Base-by-base conservation (phyloP, 2,329 filamentous ascomycete species). In the Penicillium thymicola region DNA sequence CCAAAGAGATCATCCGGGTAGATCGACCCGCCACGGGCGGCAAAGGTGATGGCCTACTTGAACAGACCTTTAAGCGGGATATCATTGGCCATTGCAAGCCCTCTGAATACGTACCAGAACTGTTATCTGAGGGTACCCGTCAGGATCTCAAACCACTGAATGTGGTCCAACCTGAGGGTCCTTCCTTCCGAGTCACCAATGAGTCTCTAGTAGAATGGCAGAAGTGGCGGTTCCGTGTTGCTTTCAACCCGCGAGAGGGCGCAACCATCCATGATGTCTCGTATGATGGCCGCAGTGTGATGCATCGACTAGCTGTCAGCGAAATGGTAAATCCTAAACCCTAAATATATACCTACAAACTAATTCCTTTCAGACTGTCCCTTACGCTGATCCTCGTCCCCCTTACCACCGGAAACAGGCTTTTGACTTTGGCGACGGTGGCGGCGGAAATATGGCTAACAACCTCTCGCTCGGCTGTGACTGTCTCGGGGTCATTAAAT, bases 371-470 rank as follows among this genome's bases (percentile, higher is more conserved):
- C 21, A 69, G 70, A 72, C 70, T 2, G 85, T 89, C 0, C 85
- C 85, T 0, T 90, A 89, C 61, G 85, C 78, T 3, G 87, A 89
- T 63, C 84, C 84, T 0, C 81, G 87, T 1, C 75, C 79, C 0
- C 87, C 86, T 0, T 89, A 83, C 67, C 85, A 87, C 51, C 81
- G 86, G 41, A 90, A 90, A 69, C 84, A 86, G 51, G 87, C 87
- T 0, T 89, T 90, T 64, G 87, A 90, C 63, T 83, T 90, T 58
- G 88, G 88, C 8, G 86, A 90, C 57, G 85, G 82, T 10, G 87
- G 87, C 5, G 83, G 85, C 25, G 88, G 88, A 2, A 80, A 83
- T 47, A 84, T 81, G 46, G 84, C 85, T 16, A 90, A 90, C 67
- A 88, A 89, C 60, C 78, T 90, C 86, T 72, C 70, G 0, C 62